Base-by-base conservation (phyloP, 805 yeast species). In the Candida jianshihensis region DNA sequence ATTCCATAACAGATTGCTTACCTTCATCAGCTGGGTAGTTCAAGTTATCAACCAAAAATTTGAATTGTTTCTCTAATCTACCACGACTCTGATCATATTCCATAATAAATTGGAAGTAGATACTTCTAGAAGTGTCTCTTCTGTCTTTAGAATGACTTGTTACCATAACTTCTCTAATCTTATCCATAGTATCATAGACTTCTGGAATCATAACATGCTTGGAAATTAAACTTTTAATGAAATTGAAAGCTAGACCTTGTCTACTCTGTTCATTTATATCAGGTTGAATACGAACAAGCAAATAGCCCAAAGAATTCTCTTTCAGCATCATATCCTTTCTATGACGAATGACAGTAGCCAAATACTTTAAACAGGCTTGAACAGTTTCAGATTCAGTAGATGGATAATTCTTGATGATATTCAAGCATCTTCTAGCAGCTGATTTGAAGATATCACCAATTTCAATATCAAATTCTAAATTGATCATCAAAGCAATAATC, bases 11-110 rank as follows among this genome's bases (percentile, higher is more conserved):
- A 0, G 97, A 85, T 46, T 81, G 81, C 35, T 97, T 70, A 35
- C 98, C 98, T 29, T 75, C 70, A 39, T 83, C 83, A 4, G 95
- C 78, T 5, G 94, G 89, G 54, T 92, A 92, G 18, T 78, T 71
- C 44, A 92, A 63, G 56, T 92, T 92, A 37, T 75, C 75, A 8
- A 89, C 83, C 58, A 92, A 66, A 53, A 81, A 78, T 44, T 80
- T 77, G 60, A 90, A 80, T 45, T 86, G 94, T 48, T 81, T 84
- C 44, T 84, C 92, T 33, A 92, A 57, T 44, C 86, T 73, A 4
- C 90, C 88, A 48, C 79, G 71, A 22, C 97, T 88, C 62, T 90
- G 97, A 49, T 95, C 97, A 53, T 85, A 92, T 49, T 88, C 96
- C 82, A 87, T 82, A 52, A 92, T 61, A 49, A 92, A 92, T 49